phyloP scores from a whole-genome alignment of 306 rosid species.

The Erythrophleum fordii region DNA sequence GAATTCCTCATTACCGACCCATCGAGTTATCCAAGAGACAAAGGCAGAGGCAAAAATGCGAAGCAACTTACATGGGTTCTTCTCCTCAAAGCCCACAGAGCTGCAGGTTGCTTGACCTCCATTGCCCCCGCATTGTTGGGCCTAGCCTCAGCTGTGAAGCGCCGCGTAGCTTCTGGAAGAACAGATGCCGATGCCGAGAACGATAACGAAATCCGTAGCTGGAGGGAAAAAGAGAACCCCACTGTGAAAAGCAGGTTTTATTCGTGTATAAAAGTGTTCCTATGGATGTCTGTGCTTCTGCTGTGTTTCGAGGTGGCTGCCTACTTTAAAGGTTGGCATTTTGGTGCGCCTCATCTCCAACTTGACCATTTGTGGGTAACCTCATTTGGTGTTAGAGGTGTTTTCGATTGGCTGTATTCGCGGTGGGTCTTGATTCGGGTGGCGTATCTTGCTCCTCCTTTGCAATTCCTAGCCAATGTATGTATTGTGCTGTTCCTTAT shows the following conservation, averaged over 20 bases:
- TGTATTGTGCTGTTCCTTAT: constrained; percentile 73
- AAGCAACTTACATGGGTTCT: constrained; percentile 95
- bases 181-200: constrained; percentile 62
- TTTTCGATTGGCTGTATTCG: constrained; percentile 67
- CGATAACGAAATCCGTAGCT: constrained; percentile 37
- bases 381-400: constrained; percentile 57
- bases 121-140: constrained; percentile 66
- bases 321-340: constrained; percentile 80
- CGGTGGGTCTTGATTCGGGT: constrained; percentile 80
- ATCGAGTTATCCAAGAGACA: constrained; percentile 43
- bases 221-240: constrained; percentile 56
- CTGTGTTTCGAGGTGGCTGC: constrained; percentile 76
- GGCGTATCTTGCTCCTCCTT: constrained; percentile 85
- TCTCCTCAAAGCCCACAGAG: constrained; percentile 88
- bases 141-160: constrained; percentile 60
- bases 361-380: constrained; percentile 56
- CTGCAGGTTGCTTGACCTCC: constrained; percentile 85
- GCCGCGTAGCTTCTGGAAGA: constrained; percentile 72
- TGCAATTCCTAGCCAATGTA: constrained; percentile 73
- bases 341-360: constrained; percentile 53
- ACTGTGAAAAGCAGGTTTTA: constrained; percentile 65
- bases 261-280: constrained; percentile 63
- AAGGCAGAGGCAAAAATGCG: constrained; percentile 75
- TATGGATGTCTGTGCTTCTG: constrained; percentile 61
- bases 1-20: constrained; percentile 58